Conservation (phyloP, 2,329 filamentous ascomycete genomes). For the Exophiala bonariae region DNA sequence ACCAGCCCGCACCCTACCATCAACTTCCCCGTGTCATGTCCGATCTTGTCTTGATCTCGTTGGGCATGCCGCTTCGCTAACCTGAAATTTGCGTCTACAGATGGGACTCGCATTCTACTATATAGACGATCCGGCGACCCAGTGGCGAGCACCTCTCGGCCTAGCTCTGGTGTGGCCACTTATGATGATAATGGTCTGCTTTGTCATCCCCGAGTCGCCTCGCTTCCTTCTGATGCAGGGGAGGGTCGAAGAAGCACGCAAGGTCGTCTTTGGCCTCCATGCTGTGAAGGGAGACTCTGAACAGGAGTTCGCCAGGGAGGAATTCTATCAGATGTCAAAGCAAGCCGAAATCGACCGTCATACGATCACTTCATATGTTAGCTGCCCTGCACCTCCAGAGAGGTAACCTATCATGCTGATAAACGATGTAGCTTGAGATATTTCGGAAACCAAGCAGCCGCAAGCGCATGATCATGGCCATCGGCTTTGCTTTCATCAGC, state of each 20-base stretch:
- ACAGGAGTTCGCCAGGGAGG: slow-evolving; percentile 16
- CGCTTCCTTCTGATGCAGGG: slow-evolving; percentile 31
- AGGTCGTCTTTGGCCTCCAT: slow-evolving; percentile 26
- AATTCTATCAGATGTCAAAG: slow-evolving; percentile 24
- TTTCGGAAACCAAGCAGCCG: slow-evolving; percentile 17
- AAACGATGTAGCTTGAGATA: too few relatives aligned
- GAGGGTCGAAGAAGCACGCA: slow-evolving; percentile 26
- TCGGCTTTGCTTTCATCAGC: slow-evolving; percentile 19
- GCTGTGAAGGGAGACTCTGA: slow-evolving; percentile 11
- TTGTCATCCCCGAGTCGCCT: slow-evolving; percentile 31
- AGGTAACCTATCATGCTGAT: too few relatives aligned
- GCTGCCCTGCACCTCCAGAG: too few relatives aligned
- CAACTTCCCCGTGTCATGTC: too few relatives aligned
- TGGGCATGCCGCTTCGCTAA: too few relatives aligned
- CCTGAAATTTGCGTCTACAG: too few relatives aligned
- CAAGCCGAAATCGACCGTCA: slow-evolving; percentile 21
- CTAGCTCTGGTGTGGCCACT: slow-evolving; percentile 20
- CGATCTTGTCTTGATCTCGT: too few relatives aligned
- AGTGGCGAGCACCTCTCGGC: slow-evolving; percentile 21
- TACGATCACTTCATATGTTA: too few relatives aligned
- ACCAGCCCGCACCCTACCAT: too few relatives aligned
- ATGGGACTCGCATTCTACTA: slow-evolving; percentile 23
- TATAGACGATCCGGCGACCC: slow-evolving; percentile 5
- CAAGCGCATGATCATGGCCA: slow-evolving; percentile 16
- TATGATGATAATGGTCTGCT: slow-evolving; percentile 25